Conservation (phyloP, 2,329 filamentous ascomycete species). For the Dactylonectria macrodidyma region DNA sequence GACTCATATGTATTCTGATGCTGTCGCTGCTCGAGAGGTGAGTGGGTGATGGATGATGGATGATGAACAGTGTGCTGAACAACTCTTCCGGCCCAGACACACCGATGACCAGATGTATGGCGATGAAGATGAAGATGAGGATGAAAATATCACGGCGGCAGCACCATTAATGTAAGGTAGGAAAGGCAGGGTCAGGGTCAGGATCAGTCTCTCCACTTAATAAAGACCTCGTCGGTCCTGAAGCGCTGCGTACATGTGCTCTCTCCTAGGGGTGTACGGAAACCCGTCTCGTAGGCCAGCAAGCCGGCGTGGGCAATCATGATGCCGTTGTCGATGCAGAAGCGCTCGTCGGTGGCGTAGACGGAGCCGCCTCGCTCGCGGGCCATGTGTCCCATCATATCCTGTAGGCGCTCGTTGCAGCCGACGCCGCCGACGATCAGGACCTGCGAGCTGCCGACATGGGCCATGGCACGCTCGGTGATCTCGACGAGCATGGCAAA, state of each 20-base stretch:
- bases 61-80: not conserved
- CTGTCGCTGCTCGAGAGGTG: constrained; percentile 2
- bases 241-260: constrained; percentile 89
- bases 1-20: constrained; percentile 2
- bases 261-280: constrained; percentile 81
- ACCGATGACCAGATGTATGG: not conserved
- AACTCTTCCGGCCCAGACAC: not conserved
- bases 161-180: constrained; percentile 13
- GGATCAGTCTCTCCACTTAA: constrained; percentile 80
- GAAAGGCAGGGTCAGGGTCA: constrained; percentile 30
- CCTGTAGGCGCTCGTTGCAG: constrained; percentile 92
- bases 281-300: constrained; percentile 86
- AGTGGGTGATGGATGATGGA: constrained; percentile 14
- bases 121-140: constrained; percentile 9
- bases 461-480: constrained; percentile 97
- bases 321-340: constrained; percentile 99
- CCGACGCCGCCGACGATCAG: constrained; percentile 96
- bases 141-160: constrained; percentile 1
- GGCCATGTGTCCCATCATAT: constrained; percentile 99
- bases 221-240: constrained; percentile 84
- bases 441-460: constrained; percentile 92
- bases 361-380: constrained; percentile 89
- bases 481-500: constrained; percentile 99
- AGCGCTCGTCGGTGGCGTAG: constrained; percentile 95
- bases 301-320: constrained; percentile 97